Percentiles rank a stretch among this genome's conserved stretches.
These are phyloP conservation scores for Candida broadrunensis DNA, from an alignment of 805 yeast species.

Conservation along the genomic window DNA sequence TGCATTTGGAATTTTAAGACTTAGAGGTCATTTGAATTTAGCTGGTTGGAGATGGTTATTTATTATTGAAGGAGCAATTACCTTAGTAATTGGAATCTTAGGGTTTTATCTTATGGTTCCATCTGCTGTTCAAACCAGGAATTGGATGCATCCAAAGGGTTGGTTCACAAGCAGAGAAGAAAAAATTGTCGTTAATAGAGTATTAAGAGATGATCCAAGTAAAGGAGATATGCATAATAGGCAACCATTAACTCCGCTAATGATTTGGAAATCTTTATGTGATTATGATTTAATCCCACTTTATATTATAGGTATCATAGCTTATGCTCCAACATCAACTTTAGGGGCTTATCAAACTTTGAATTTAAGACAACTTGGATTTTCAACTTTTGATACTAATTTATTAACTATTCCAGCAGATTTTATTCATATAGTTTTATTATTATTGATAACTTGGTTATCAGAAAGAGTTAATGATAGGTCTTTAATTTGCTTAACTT, in stretches of 20 bases:
- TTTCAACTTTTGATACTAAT: conserved; percentile 16
- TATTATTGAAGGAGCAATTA: conserved; percentile 54
- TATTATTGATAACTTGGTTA: conserved; percentile 32
- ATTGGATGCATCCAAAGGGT: conserved; percentile 44
- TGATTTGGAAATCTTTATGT: conserved; percentile 35
- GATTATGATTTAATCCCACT: conserved; percentile 58
- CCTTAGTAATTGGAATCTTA: conserved; percentile 47
- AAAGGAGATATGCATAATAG: conserved; percentile 63
- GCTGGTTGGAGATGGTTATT: conserved; percentile 64
- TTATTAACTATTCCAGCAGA: conserved; percentile 18
- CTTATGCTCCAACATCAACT: conserved; percentile 16
- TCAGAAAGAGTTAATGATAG: conserved; percentile 31
- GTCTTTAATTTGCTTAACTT: conserved; percentile 14
- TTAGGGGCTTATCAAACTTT: conserved; percentile 7
- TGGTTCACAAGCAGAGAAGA: conserved; percentile 49
- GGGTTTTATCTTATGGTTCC: conserved; percentile 49
- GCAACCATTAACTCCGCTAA: conserved; percentile 43
- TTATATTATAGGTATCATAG: conserved; percentile 39
- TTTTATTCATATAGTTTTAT: conserved; percentile 27
- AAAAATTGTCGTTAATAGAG: conserved; percentile 53
- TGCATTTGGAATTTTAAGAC: conserved; percentile 48
- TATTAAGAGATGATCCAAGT: conserved; percentile 59
- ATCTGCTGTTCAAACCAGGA: conserved; percentile 46
- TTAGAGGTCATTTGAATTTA: conserved; percentile 44
- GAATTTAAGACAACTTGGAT: conserved; percentile 13